A percentile compares a stretch with the other conserved stretches of the same genome.
Evolutionary conservation across 805 yeast species (phyloP).

Genomic region (Saturnispora halmiae): DNA sequence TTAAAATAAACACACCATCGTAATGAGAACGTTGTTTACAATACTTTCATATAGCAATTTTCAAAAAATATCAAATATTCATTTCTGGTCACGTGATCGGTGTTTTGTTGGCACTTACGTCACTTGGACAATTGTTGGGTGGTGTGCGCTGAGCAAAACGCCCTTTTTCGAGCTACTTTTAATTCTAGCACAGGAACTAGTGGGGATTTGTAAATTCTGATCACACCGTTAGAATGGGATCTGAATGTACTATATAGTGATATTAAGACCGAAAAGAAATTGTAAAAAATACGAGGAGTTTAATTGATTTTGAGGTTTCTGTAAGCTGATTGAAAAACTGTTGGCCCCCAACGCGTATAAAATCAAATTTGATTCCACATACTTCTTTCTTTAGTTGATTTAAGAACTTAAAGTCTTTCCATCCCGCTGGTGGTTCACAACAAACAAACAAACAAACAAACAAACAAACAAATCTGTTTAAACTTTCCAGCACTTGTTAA

Average conservation of each 20-base stretch:
- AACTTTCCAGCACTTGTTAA: background rate
- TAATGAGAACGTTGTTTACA: background rate
- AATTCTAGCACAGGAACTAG: background rate
- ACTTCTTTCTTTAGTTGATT: background rate
- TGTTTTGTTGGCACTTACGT: constrained; percentile 7
- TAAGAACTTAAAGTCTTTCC: background rate
- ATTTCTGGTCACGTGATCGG: constrained; percentile 4
- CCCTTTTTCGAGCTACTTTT: too few relatives aligned
- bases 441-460: constrained; percentile 2
- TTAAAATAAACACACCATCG: background rate
- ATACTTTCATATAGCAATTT: too few relatives aligned
- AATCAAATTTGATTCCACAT: constrained; percentile 3
- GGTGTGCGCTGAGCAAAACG: constrained; percentile 1
- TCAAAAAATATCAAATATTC: too few relatives aligned
- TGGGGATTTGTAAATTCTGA: background rate
- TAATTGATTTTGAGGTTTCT: background rate
- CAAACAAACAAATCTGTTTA: background rate
- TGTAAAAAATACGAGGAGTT: too few relatives aligned
- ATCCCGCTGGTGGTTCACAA: background rate
- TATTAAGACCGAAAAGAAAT: background rate
- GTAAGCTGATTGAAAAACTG: constrained; percentile 1
- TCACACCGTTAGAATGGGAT: background rate
- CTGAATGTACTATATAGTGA: background rate
- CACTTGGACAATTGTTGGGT: constrained; percentile 3
- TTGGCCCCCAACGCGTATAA: constrained; percentile 12